Base-by-base conservation (phyloP, 106 monocot species). In the Acanthochlamys bracteata region DNA sequence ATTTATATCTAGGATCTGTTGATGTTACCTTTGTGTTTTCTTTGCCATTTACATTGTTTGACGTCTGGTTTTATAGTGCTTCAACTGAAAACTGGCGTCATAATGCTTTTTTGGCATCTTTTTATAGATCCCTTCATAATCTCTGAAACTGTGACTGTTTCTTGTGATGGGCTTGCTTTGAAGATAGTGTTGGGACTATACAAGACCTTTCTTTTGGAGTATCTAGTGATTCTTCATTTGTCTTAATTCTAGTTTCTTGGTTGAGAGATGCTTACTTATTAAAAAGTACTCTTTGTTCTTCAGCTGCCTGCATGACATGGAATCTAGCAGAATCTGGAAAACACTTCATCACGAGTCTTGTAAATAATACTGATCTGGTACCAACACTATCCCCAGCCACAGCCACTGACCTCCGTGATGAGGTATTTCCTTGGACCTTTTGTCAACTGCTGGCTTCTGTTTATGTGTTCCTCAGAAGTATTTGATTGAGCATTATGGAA, bases 291-390 rank as follows among this genome's bases (percentile, higher is more conserved):
- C 7, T 7, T 55, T 15, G 1, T 61, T 67, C 19, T 60, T 70
- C 53, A 84, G 84, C 80, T 80, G 69, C 80, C 27, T 84, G 84
- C 77, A 77, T 77, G 84, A 80, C 84, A 45, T 84, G 84, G 84
- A 77, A 84, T 16, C 66, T 84, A 33, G 84, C 80, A 1, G 84
- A 84, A 53, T 84, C 80, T 2, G 74, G 84, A 33, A 80, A 80
- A 58, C 14, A 71, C 54, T 84, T 84, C 39, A 45, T 80, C 41
- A 84, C 80, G 13, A 68, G 73, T 25, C 22, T 84, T 16, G 68
- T 84, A 21, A 84, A 80, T 71, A 56, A 67, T 68, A 55, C 76
- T 67, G 84, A 84, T 25, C 7, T 77, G 24, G 84, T 84, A 11
- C 84, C 84, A 9, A 70, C 84, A 69, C 77, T 76, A 23, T 76